Base-by-base conservation (phyloP, 2,329 filamentous ascomycete genomes). In the Colletotrichum liaoningense region DNA sequence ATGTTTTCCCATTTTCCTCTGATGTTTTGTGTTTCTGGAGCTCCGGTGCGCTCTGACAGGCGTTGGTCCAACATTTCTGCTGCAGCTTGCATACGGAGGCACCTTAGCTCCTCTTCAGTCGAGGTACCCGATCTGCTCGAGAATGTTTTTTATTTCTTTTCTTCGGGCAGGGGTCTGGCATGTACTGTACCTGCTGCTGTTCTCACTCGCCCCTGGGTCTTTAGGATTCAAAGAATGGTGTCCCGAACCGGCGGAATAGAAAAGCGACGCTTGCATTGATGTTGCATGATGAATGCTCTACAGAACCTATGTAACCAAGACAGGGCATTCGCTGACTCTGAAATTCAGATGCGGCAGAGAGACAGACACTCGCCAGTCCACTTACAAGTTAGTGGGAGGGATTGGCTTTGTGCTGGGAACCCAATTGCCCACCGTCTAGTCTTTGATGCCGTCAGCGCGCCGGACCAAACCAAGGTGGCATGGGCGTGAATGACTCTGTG, bases 11-110 rank as follows among this genome's bases (percentile, higher is more conserved):
- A 9, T 26, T 60, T 65, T 70, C 49, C 62, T 57, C 56, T 71
- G 33, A 65, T 62, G 28, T 54, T 62, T 59, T 56, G 22, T 30
- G 28, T 59, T 42, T 24, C 59, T 66, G 67, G 67, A 71, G 60
- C 60, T 73, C 71, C 71, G 71, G 55, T 28, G 66, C 60, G 70
- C 71, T 73, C 35, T 73, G 67, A 66, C 71, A 71, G 60, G 46
- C 60, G 46, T 49, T 62, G 59, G 60, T 63, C 42, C 49, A 66
- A 62, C 60, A 62, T 54, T 64, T 69, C 55, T 64, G 59, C 66
- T 60, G 70, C 59, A 64, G 55, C 55, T 38, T 66, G 71, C 62
- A 73, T 63, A 54, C 19, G 28, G 38, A 60, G 56, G 55, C 52
- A 35, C 59, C 59, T 64, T 69, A 42, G 67, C 56, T 57, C 56